Conservation (phyloP, 2,329 filamentous ascomycete species). For the Fusarium brevicatenulatum region DNA sequence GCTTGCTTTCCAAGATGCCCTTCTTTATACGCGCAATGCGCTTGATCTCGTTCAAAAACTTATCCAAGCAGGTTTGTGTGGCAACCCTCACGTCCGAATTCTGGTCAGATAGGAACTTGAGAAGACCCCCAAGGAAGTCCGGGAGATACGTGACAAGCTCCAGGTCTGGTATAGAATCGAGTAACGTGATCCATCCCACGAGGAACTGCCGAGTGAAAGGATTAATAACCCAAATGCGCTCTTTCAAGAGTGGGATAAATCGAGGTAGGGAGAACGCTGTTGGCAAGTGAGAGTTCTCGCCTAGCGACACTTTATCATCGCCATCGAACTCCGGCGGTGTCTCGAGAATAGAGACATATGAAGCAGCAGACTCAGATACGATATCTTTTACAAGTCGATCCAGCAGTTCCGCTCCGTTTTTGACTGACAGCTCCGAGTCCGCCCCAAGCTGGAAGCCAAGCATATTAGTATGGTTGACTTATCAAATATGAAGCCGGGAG, state of each 20-base stretch:
- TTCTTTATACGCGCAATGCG: constrained; percentile 93
- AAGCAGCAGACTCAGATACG: constrained; percentile 92
- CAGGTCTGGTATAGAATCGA: constrained; percentile 96
- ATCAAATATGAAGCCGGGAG: not conserved
- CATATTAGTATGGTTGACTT: not conserved
- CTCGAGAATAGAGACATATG: constrained; percentile 91
- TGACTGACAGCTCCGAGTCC: constrained; percentile 95
- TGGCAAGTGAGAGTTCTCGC: constrained; percentile 65
- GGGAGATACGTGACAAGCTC: constrained; percentile 94
- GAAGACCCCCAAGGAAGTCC: constrained; percentile 87
- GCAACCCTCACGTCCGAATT: constrained; percentile 95
- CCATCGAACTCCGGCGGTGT: constrained; percentile 57
- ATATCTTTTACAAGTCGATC: constrained; percentile 97
- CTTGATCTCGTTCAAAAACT: constrained; percentile 93
- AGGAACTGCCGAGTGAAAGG: constrained; percentile 95
- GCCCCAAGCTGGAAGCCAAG: constrained; percentile 76
- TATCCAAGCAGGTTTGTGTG: constrained; percentile 87
- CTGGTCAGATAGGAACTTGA: constrained; percentile 91
- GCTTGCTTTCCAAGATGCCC: constrained; percentile 87
- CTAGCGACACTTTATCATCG: constrained; percentile 58
- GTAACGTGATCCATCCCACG: constrained; percentile 92
- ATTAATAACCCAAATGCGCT: constrained; percentile 93
- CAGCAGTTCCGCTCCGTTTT: constrained; percentile 95
- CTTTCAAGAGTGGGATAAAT: constrained; percentile 93
- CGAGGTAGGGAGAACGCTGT: constrained; percentile 91